A percentile compares a stretch with the other conserved stretches of the same genome.
These are phyloP conservation scores for Oropetium thomaeum DNA, from an alignment of 176 grass and related monocot genomes.

Conservation along the genomic window DNA sequence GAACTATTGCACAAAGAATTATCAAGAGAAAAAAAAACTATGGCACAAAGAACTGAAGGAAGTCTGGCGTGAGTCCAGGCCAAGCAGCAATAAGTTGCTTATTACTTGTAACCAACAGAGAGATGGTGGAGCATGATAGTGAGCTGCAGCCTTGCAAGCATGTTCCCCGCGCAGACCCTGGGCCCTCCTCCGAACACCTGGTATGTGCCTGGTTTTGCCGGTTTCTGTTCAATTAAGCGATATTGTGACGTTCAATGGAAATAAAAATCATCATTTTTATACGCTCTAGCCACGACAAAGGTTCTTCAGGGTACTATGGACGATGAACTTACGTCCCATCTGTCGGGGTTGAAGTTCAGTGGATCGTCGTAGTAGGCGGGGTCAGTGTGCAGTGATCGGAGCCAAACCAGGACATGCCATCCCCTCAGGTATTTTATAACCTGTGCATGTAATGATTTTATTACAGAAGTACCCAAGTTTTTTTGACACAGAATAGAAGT, in stretches of 20 bases:
- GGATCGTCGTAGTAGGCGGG: conserved; percentile 32
- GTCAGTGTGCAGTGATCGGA: conserved; percentile 37
- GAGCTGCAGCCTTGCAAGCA: conserved; percentile 35
- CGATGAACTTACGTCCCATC: conserved; percentile 38
- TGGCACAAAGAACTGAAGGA: background rate
- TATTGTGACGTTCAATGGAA: too few species aligned
- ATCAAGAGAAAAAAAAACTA: background rate
- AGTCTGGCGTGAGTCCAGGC: background rate
- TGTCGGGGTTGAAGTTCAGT: conserved; percentile 40
- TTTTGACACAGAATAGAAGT: too few species aligned
- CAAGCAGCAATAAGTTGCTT: background rate
- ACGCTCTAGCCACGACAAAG: too few species aligned
- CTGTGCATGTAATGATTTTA: background rate
- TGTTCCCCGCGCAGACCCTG: conserved; percentile 35
- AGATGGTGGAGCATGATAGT: conserved; percentile 38
- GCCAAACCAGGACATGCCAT: conserved; percentile 44
- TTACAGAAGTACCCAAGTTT: too few species aligned
- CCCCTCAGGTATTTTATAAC: conserved; percentile 43
- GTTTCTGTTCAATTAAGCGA: background rate
- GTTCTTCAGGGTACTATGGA: too few species aligned
- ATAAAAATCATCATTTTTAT: too few species aligned
- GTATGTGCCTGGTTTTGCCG: conserved; percentile 30
- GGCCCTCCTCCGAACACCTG: conserved; percentile 33
- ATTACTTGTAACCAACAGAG: conserved; percentile 36
- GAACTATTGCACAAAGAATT: background rate